Evolutionary conservation across 805 yeast species (phyloP).

Genomic region (Wickerhamiella spandovensis): DNA sequence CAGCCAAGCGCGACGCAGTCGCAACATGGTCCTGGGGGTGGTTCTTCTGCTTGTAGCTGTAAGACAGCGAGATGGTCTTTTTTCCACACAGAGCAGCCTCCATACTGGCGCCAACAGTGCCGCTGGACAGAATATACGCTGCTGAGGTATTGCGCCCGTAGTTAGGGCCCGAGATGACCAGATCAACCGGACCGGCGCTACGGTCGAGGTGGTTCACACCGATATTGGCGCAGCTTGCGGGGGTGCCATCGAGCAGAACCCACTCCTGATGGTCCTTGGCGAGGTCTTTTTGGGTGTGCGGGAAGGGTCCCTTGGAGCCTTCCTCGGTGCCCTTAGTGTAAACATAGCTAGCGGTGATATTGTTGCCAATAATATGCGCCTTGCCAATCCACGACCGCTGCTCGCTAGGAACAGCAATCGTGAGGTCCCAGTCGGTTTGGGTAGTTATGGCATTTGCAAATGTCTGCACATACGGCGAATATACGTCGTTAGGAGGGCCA

Average conservation of each 20-base stretch:
- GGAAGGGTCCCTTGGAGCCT: conserved; percentile 10
- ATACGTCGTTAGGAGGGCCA: conserved; percentile 72
- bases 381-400: conserved; percentile 96
- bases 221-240: conserved; percentile 89
- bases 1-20: conserved; percentile 56
- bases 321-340: conserved; percentile 13
- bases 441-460: conserved; percentile 55
- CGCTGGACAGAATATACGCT: conserved; percentile 77
- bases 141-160: conserved; percentile 89
- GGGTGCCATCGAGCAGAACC: conserved; percentile 76
- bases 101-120: conserved; percentile 95
- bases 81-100: conserved; percentile 63
- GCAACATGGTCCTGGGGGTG: conserved; percentile 38
- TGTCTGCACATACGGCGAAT: conserved; percentile 76
- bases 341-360: conserved; percentile 34
- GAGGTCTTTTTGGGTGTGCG: conserved; percentile 15
- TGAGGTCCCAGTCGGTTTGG: conserved; percentile 70
- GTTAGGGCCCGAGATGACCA: conserved; percentile 90
- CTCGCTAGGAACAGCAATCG: conserved; percentile 67
- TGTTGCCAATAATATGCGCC: conserved; percentile 64
- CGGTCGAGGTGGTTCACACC: conserved; percentile 52
- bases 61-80: conserved; percentile 69
- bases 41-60: conserved; percentile 50
- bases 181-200: conserved; percentile 50
- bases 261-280: conserved; percentile 37